A percentile compares a stretch with the other conserved stretches of the same genome.
phyloP scores from a whole-genome alignment of 768 basidiomycete genomes.

The Lactarius akahatsu region DNA sequence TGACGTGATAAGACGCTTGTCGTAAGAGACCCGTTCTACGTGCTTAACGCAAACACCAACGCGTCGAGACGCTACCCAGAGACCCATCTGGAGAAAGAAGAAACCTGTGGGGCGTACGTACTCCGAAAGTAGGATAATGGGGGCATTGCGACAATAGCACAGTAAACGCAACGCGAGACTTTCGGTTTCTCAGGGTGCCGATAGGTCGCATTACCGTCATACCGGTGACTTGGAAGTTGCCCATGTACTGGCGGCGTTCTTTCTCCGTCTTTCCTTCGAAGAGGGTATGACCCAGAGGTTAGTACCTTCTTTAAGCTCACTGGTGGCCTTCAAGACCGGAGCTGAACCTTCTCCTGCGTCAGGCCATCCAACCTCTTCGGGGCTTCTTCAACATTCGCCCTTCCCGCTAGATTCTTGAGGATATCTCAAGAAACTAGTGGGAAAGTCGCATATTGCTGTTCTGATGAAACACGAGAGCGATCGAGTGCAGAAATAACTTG shows the following conservation, averaged over 20 bases:
- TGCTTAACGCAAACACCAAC: slow-evolving; percentile 74
- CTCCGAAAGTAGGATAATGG: slow-evolving; percentile 90
- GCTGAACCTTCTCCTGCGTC: no score
- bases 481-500: no score
- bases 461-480: no score
- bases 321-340: no score
- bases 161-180: slow-evolving; percentile 92
- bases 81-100: not conserved
- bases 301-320: no score
- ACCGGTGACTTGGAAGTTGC: slow-evolving; percentile 96
- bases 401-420: no score
- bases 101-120: slow-evolving; percentile 32
- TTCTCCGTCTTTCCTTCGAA: slow-evolving; percentile 74
- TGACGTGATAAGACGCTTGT: slow-evolving; percentile 58
- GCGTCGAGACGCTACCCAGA: slow-evolving; percentile 83
- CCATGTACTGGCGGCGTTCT: slow-evolving; percentile 90
- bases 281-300: no score
- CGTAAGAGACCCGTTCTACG: slow-evolving; percentile 95
- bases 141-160: slow-evolving; percentile 82
- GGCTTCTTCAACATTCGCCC: no score
- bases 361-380: no score
- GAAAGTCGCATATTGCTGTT: no score
- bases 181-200: slow-evolving; percentile 89
- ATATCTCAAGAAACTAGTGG: no score
- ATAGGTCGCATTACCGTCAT: slow-evolving; percentile 92